phyloP scores from a whole-genome alignment of 78 protist genomes.

The Mastigamoeba balamuthi region DNA sequence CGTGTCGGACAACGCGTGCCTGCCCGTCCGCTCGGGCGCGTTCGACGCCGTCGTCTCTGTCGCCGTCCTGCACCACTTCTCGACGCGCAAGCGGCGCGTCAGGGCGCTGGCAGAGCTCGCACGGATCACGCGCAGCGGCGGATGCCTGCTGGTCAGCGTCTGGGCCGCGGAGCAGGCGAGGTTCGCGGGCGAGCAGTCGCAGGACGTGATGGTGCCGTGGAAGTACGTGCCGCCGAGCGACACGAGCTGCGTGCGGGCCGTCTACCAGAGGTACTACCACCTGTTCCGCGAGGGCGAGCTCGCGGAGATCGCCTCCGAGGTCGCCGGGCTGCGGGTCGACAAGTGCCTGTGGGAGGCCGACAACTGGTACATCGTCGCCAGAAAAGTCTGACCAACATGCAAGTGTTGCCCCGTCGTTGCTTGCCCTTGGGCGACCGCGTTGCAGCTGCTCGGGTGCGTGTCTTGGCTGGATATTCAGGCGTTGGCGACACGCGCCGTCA shows the following conservation, averaged over 20 bases:
- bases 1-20: background rate
- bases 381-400: no score
- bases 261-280: conserved; percentile 56
- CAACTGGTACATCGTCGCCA: background rate
- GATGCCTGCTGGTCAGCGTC: conserved; percentile 12
- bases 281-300: conserved; percentile 42
- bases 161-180: conserved; percentile 46
- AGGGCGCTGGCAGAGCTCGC: conserved; percentile 1
- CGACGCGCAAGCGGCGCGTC: conserved; percentile 19
- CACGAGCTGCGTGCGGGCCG: no score
- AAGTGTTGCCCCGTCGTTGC: no score
- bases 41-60: conserved; percentile 23
- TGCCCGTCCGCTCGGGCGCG: conserved; percentile 3
- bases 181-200: no score
- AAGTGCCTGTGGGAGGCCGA: background rate
- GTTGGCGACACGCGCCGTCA: no score
- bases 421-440: no score
- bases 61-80: conserved; percentile 60
- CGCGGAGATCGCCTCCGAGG: conserved; percentile 1
- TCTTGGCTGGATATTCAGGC: no score
- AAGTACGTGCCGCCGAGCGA: no score
- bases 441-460: no score
- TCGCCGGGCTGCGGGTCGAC: background rate
- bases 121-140: conserved; percentile 1
- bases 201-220: conserved; percentile 33